Percentiles rank a stretch among this genome's conserved stretches.
These are phyloP conservation scores for Tuber brumale DNA, from an alignment of 495 filamentous ascomycete species.

Conservation along the genomic window DNA sequence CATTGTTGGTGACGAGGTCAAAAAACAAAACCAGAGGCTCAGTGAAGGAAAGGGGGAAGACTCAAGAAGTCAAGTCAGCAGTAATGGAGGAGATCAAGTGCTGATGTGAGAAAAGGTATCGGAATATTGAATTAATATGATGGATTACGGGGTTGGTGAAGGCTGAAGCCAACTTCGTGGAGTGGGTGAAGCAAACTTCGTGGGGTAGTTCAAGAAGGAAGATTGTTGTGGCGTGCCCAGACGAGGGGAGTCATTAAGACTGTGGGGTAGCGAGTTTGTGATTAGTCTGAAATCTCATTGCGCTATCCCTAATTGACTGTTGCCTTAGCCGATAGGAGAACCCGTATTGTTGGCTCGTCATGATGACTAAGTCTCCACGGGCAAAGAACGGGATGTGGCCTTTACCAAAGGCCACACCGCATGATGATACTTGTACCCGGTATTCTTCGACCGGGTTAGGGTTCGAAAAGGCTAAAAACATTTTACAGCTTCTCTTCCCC, in stretches of 20 bases:
- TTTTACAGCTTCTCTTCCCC: background rate
- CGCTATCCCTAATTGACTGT: background rate
- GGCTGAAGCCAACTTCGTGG: background rate
- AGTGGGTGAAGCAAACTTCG: background rate
- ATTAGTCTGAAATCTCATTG: background rate
- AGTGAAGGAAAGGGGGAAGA: background rate
- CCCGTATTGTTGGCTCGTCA: background rate
- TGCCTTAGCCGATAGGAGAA: background rate
- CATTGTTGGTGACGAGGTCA: conserved; percentile 29
- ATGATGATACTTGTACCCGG: too few species aligned
- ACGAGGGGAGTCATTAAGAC: background rate
- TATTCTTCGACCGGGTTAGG: background rate
- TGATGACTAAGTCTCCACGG: background rate
- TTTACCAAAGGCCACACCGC: background rate
- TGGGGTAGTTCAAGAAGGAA: background rate
- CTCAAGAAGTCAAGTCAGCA: background rate
- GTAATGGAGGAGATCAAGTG: background rate
- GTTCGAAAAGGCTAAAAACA: background rate
- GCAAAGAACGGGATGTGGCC: background rate
- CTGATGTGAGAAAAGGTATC: background rate
- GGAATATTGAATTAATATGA: background rate
- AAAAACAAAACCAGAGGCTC: background rate
- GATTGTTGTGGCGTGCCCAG: background rate
- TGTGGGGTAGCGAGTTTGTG: background rate
- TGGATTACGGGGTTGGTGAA: background rate